Evolutionary conservation across 345 rosid genomes (phyloP).

Genomic region (Camelina sativa): DNA sequence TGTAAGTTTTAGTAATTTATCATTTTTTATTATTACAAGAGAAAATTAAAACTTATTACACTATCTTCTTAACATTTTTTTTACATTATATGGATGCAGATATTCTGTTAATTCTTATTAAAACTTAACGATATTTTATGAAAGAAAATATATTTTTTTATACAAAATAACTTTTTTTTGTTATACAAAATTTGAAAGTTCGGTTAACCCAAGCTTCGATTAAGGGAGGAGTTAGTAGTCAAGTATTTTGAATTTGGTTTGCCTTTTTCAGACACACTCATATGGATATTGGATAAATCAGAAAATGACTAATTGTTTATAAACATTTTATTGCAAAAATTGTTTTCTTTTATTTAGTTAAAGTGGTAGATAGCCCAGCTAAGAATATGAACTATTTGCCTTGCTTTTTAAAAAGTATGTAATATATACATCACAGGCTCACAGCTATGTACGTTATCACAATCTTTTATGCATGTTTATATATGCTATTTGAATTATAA

Average conservation of each 20-base stretch:
- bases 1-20: neutral
- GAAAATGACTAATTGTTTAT: conserved; percentile 13
- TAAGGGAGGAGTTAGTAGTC: too few relatives aligned
- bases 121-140: too few relatives aligned
- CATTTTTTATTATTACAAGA: neutral
- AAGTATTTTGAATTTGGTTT: conserved; percentile 32
- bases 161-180: too few relatives aligned
- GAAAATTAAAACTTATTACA: too few relatives aligned
- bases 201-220: too few relatives aligned
- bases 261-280: conserved; percentile 35
- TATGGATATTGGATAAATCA: conserved; percentile 17
- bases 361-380: conserved; percentile 37
- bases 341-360: conserved; percentile 5
- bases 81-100: too few relatives aligned
- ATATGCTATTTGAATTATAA: neutral
- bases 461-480: conserved; percentile 36
- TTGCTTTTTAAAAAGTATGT: conserved; percentile 24
- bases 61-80: too few relatives aligned
- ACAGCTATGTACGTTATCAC: conserved; percentile 41
- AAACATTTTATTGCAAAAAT: neutral
- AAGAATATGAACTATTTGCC: conserved; percentile 16
- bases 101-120: too few relatives aligned
- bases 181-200: too few relatives aligned
- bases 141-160: too few relatives aligned
- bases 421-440: conserved; percentile 28